Evolutionary conservation across 1,284 basidiomycete genomes (phyloP).

Genomic region (Vanrija humicola): DNA sequence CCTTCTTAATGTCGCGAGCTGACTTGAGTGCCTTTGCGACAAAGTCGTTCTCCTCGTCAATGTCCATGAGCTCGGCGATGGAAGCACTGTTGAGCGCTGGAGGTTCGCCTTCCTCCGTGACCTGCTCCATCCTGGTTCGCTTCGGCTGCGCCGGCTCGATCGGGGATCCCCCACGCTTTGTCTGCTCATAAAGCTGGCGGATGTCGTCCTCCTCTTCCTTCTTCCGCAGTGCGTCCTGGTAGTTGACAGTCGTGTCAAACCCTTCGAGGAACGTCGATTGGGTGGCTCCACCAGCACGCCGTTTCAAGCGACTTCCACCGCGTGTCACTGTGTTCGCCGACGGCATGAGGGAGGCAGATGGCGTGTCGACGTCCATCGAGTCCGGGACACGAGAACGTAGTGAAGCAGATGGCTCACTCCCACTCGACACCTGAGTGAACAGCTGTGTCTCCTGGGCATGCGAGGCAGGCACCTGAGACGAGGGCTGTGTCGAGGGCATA

Average conservation of each 20-base stretch:
- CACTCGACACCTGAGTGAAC: not conserved
- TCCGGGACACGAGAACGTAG: conserved; percentile 9
- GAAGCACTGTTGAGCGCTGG: no score
- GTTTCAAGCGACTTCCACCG: conserved; percentile 11
- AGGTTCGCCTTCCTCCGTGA: not conserved
- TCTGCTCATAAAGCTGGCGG: conserved; percentile 37
- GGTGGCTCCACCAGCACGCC: conserved; percentile 16
- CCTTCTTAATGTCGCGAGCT: conserved; percentile 4
- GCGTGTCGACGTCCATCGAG: conserved; percentile 14
- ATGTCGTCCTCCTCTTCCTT: conserved; percentile 31
- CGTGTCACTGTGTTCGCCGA: not conserved
- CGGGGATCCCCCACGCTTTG: conserved; percentile 17
- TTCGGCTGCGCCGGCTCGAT: conserved; percentile 11
- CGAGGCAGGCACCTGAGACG: conserved; percentile 1
- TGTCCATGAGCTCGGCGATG: conserved; percentile 20
- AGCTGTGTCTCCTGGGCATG: conserved; percentile 10
- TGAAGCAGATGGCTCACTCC: not conserved
- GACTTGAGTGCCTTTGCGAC: conserved; percentile 5
- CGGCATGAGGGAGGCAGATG: not conserved
- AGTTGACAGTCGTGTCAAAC: conserved; percentile 17
- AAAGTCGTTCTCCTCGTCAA: conserved; percentile 27
- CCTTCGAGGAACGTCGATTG: conserved; percentile 17
- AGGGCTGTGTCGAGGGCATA: not conserved
- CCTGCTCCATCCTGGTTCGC: conserved; percentile 1
- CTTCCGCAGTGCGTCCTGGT: conserved; percentile 20